A percentile compares a stretch with the other conserved stretches of the same genome.
Conservation (phyloP, 768 basidiomycete genomes). For the Suillus bovinus region DNA sequence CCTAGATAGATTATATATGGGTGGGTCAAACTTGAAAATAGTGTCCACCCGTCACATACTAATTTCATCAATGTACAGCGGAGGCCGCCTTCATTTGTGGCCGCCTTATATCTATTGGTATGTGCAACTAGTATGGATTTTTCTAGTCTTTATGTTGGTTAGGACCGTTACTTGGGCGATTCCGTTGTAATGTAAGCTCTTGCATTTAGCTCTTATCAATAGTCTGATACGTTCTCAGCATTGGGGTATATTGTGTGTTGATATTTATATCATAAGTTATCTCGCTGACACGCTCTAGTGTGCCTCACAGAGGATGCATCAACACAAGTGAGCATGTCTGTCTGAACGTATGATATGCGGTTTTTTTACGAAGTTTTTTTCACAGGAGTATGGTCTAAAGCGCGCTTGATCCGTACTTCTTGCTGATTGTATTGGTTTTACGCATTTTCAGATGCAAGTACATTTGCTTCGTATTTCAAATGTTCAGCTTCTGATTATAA, state of each 20-base stretch:
- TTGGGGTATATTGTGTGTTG: constrained; percentile 1
- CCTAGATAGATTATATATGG: constrained; percentile 33
- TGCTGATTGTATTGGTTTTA: background rate
- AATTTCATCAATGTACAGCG: constrained; percentile 17
- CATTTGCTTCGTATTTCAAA: background rate
- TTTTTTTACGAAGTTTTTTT: background rate
- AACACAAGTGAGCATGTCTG: background rate
- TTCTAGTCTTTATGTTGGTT: constrained; percentile 3
- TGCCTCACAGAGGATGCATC: background rate
- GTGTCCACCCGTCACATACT: background rate
- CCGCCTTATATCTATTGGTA: constrained; percentile 26
- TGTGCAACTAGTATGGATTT: constrained; percentile 3
- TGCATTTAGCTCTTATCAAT: no score
- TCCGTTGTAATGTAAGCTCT: constrained; percentile 28
- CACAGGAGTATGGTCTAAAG: background rate
- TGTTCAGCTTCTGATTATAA: background rate
- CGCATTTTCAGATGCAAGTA: background rate
- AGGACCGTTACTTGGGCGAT: constrained; percentile 35
- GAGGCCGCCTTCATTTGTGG: constrained; percentile 28
- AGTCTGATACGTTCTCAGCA: background rate
- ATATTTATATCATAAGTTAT: background rate
- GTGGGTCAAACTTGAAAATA: constrained; percentile 14
- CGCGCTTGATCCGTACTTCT: no score
- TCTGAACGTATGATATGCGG: background rate
- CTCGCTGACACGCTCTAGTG: background rate